These are phyloP conservation scores for Oryza brachyantha DNA, from an alignment of 176 grass and related monocot species.

Conservation along the genomic window DNA sequence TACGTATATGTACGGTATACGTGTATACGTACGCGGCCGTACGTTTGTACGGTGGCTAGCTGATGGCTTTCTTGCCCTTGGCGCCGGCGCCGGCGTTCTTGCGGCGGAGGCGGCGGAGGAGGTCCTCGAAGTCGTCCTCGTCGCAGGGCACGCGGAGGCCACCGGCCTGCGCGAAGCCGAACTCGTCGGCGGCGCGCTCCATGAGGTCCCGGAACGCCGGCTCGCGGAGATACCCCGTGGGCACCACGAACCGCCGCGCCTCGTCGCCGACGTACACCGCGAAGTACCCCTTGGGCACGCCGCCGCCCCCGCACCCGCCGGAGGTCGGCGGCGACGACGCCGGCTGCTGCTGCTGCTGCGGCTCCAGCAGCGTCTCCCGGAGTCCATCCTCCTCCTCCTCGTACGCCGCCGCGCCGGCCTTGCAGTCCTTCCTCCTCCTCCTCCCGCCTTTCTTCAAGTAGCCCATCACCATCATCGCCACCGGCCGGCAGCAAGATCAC, in stretches of 20 bases:
- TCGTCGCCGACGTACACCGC: conserved; percentile 61
- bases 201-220: conserved; percentile 54
- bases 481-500: background rate
- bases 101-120: conserved; percentile 32
- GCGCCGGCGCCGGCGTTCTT: background rate
- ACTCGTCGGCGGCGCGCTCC: conserved; percentile 68
- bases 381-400: conserved; percentile 16
- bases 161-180: conserved; percentile 57
- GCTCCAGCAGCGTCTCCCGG: conserved; percentile 41
- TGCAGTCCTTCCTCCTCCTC: background rate
- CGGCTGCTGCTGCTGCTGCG: background rate
- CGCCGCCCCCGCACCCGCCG: background rate
- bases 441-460: conserved; percentile 29
- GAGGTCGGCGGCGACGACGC: background rate
- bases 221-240: conserved; percentile 46
- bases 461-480: conserved; percentile 47
- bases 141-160: conserved; percentile 54
- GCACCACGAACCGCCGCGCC: conserved; percentile 55
- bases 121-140: conserved; percentile 49
- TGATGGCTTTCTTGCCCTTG: conserved; percentile 29
- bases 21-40: background rate
- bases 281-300: conserved; percentile 59
- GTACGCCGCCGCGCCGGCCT: background rate
- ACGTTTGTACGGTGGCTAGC: background rate
- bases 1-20: background rate